phyloP scores from a whole-genome alignment of 2,329 filamentous ascomycete species.

The Epichloe hybrida region DNA sequence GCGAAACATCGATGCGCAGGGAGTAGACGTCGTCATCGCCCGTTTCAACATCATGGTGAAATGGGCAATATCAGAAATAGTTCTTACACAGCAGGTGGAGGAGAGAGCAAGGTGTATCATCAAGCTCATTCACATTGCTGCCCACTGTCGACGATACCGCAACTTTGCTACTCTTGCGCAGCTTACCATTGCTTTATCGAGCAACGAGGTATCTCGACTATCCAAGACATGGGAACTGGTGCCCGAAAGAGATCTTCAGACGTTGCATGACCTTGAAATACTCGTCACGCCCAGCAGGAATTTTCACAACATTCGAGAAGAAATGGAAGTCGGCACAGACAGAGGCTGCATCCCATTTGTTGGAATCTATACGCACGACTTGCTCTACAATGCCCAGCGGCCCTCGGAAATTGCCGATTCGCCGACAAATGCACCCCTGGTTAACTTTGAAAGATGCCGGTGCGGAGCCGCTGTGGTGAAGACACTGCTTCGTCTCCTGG shows the following conservation, averaged over 20 bases:
- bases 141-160: conserved; percentile 59
- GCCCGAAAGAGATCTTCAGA: conserved; percentile 48
- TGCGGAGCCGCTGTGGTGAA: conserved; percentile 66
- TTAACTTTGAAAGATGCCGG: conserved; percentile 76
- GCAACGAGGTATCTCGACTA: conserved; percentile 56
- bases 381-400: conserved; percentile 69
- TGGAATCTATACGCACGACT: conserved; percentile 69
- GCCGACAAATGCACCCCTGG: conserved; percentile 50
- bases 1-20: conserved; percentile 55
- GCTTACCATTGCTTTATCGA: conserved; percentile 63
- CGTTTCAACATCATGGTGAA: conserved; percentile 84
- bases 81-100: conserved; percentile 57
- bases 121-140: conserved; percentile 72
- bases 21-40: conserved; percentile 72
- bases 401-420: conserved; percentile 60
- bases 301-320: conserved; percentile 60
- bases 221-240: conserved; percentile 59
- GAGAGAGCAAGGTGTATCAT: conserved; percentile 66
- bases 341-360: conserved; percentile 74
- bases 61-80: conserved; percentile 68
- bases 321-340: conserved; percentile 61
- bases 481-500: conserved; percentile 62
- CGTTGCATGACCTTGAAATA: conserved; percentile 53
- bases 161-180: conserved; percentile 80
- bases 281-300: conserved; percentile 67